These are phyloP conservation scores for Magnusiomyces suaveolens DNA, from an alignment of 1,139 yeast species.

Conservation along the genomic window DNA sequence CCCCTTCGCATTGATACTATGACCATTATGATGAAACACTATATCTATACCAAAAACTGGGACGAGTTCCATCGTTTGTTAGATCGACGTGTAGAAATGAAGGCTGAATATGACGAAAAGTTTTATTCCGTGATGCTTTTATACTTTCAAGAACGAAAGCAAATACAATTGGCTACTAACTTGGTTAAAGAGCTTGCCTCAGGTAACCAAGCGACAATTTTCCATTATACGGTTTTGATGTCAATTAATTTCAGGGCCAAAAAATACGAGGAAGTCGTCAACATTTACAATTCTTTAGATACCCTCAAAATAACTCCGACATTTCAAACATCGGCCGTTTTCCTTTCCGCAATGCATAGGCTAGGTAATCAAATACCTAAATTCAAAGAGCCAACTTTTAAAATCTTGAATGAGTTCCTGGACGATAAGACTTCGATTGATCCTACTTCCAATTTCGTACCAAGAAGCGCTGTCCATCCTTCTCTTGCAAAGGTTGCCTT, in stretches of 20 bases:
- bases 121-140: conserved; percentile 24
- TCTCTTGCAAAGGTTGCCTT: conserved; percentile 17
- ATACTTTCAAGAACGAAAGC: conserved; percentile 16
- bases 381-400: not conserved
- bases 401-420: conserved; percentile 15
- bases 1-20: conserved; percentile 22
- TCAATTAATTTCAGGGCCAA: conserved; percentile 15
- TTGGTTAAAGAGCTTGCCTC: conserved; percentile 18
- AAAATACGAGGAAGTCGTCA: conserved; percentile 14
- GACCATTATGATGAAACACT: conserved; percentile 22
- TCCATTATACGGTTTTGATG: conserved; percentile 26
- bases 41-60: conserved; percentile 15
- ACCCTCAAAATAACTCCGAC: conserved; percentile 19
- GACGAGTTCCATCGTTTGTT: conserved; percentile 9
- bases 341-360: conserved; percentile 8
- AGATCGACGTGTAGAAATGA: conserved; percentile 6
- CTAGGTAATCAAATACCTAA: conserved; percentile 7
- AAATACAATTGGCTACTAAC: conserved; percentile 18
- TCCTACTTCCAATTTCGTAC: conserved; percentile 20
- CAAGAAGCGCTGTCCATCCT: conserved; percentile 22
- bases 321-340: conserved; percentile 18
- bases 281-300: conserved; percentile 19
- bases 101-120: conserved; percentile 20
- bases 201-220: conserved; percentile 17
- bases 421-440: conserved; percentile 18